These are phyloP conservation scores for Leavenworthia alabamica DNA, from an alignment of 345 rosid genomes.

Conservation along the genomic window DNA sequence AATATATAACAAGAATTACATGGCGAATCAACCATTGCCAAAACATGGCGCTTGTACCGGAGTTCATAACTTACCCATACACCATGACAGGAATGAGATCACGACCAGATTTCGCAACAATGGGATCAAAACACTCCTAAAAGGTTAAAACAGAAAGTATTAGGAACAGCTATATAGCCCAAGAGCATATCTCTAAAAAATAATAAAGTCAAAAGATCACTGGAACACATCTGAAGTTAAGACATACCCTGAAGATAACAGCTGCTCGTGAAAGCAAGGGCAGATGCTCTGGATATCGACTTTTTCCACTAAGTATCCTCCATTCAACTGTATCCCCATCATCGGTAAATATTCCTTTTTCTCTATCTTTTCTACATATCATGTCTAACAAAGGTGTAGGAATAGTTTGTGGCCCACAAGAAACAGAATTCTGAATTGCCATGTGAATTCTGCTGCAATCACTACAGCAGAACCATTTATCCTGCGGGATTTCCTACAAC, in stretches of 20 bases:
- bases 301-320: slow-evolving; percentile 78
- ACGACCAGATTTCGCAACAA: slow-evolving; percentile 77
- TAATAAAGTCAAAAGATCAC: background rate
- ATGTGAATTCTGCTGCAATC: slow-evolving; percentile 65
- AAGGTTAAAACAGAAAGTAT: slow-evolving; percentile 21
- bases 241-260: slow-evolving; percentile 78
- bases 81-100: slow-evolving; percentile 99
- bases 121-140: slow-evolving; percentile 97
- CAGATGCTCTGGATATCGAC: slow-evolving; percentile 58
- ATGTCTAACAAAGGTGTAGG: slow-evolving; percentile 44
- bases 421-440: slow-evolving; percentile 55
- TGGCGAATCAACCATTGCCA: background rate
- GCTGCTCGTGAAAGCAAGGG: slow-evolving; percentile 70
- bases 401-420: slow-evolving; percentile 49
- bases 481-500: slow-evolving; percentile 70
- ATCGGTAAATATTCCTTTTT: slow-evolving; percentile 55
- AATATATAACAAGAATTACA: slow-evolving; percentile 1
- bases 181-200: slow-evolving; percentile 1
- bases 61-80: slow-evolving; percentile 58
- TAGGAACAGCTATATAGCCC: background rate
- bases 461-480: slow-evolving; percentile 82
- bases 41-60: background rate
- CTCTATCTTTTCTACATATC: slow-evolving; percentile 56
- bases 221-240: slow-evolving; percentile 4
- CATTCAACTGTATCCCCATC: slow-evolving; percentile 48